These are phyloP conservation scores for Tylopilus felleus DNA, from an alignment of 768 basidiomycete species.

Conservation along the genomic window DNA sequence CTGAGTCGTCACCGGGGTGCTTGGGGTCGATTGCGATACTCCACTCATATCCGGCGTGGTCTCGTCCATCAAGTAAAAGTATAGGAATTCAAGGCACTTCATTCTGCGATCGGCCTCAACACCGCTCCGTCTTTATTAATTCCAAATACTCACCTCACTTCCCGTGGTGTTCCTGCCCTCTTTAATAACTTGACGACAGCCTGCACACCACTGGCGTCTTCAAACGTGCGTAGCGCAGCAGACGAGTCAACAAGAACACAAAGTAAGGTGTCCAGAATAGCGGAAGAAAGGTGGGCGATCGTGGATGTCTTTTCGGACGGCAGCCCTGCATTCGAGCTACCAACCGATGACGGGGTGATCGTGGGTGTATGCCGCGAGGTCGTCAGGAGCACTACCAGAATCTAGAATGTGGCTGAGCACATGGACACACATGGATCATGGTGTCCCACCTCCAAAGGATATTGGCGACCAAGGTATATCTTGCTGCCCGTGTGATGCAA, in stretches of 20 bases:
- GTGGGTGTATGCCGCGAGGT: slow-evolving; percentile 61
- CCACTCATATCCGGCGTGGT: slow-evolving; percentile 30
- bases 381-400: slow-evolving; percentile 68
- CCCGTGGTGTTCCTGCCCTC: slow-evolving; percentile 77
- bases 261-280: slow-evolving; percentile 77
- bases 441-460: slow-evolving; percentile 57
- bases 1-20: slow-evolving; percentile 31
- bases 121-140: slow-evolving; percentile 24
- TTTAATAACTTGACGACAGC: slow-evolving; percentile 86
- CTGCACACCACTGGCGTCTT: slow-evolving; percentile 73
- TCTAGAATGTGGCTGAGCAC: slow-evolving; percentile 39
- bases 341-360: slow-evolving; percentile 15
- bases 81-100: slow-evolving; percentile 94
- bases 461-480: slow-evolving; percentile 60
- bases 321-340: neutral
- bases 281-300: slow-evolving; percentile 56
- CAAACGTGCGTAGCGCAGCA: slow-evolving; percentile 70
- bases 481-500: slow-evolving; percentile 71
- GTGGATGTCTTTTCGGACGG: slow-evolving; percentile 25
- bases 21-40: slow-evolving; percentile 33
- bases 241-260: slow-evolving; percentile 89
- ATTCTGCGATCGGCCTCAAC: slow-evolving; percentile 51
- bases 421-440: neutral
- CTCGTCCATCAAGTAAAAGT: slow-evolving; percentile 93
- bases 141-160: slow-evolving; percentile 77